Evolutionary conservation across 1,139 yeast genomes (phyloP), one percentile per base, ranked within the genome.

Genomic region (Hyphopichia pseudoburtonii): DNA sequence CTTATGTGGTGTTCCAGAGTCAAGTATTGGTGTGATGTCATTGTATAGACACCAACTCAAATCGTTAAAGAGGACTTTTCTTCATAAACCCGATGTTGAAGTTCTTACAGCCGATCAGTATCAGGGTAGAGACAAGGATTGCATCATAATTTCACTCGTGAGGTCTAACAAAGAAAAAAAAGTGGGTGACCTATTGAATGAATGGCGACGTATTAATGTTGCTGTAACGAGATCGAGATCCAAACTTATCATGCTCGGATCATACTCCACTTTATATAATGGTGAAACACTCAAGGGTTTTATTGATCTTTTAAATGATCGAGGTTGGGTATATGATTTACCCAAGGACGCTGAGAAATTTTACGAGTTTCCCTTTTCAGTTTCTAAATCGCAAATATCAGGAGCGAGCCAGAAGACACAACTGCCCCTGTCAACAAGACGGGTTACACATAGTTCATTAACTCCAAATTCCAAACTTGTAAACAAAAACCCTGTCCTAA

Each of bases 51-150:
- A 92, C 0, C 99, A 92, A 54, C 62, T 92, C 32, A 61, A 78
- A 25, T 58, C 80, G 9, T 63, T 88, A 34, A 68, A 69, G 32
- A 66, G 74, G 11, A 57, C 64, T 21, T 64, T 85, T 28, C 43
- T 57, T 0, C 54, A 56, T 2, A 57, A 65, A 14, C 55, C 60
- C 3, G 75, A 69, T 0, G 64, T 92, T 28, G 97, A 92, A 49
- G 73, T 87, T 18, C 66, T 92, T 42, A 94, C 98, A 0, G 97
- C 97, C 0, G 99, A 94, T 58, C 92, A 87, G 46, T 92, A 86
- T 48, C 98, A 94, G 61, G 99, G 98, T 0, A 73, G 97, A 39
- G 99, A 94, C 57, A 92, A 89, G 57, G 94, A 89, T 35, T 83
- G 96, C 50, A 80, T 94, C 11, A 78, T 94, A 2, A 80, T 94